phyloP scores from a whole-genome alignment of 148 eudicot genomes.

The Bassia scoparia region DNA sequence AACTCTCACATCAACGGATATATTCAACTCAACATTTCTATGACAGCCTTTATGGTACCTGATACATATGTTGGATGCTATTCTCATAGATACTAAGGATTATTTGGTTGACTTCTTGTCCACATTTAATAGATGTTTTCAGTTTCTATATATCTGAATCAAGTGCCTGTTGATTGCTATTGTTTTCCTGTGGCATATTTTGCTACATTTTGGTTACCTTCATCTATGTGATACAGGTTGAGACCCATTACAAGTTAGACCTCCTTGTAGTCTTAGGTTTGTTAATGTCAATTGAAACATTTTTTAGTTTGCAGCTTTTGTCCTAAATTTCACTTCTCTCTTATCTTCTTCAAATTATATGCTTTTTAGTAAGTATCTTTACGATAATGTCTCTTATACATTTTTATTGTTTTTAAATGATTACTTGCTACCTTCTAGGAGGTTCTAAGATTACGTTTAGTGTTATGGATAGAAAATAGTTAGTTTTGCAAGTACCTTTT shows the following conservation, averaged over 20 bases:
- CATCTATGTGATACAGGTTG: not conserved
- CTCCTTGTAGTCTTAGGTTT: too few species aligned
- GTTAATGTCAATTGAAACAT: too few species aligned
- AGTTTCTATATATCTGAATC: not conserved
- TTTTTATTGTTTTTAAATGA: not conserved
- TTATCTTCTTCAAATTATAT: not conserved
- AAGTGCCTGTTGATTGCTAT: not conserved
- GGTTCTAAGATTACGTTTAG: not conserved
- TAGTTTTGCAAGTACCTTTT: too few species aligned
- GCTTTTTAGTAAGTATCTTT: not conserved
- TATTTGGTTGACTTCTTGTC: slow-evolving; percentile 17
- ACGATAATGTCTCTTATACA: not conserved
- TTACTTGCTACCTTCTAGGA: not conserved
- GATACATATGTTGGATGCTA: slow-evolving; percentile 39
- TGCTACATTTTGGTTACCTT: slow-evolving; percentile 1
- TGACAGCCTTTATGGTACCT: slow-evolving; percentile 86
- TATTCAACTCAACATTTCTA: slow-evolving; percentile 67
- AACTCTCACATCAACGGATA: slow-evolving; percentile 95
- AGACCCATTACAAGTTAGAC: not conserved
- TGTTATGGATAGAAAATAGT: not conserved
- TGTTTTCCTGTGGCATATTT: not conserved
- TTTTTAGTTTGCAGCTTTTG: too few species aligned
- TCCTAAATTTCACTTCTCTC: too few species aligned
- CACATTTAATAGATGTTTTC: slow-evolving; percentile 7
- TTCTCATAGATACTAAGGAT: slow-evolving; percentile 25